Conservation (phyloP, 306 rosid genomes). For the Luffa aegyptiaca region DNA sequence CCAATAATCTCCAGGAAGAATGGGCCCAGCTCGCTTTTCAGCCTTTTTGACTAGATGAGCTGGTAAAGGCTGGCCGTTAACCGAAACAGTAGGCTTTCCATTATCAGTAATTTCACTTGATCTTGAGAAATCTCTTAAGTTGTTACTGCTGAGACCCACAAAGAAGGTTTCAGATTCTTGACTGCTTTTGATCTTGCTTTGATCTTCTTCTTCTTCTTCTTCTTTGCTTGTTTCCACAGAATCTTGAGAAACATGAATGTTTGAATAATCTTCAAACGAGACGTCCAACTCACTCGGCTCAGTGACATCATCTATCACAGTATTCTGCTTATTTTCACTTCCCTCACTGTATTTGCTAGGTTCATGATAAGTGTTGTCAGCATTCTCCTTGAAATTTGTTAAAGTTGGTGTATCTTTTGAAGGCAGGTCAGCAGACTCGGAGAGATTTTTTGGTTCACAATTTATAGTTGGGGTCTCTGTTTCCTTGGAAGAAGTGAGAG, state of each 20-base stretch:
- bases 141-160: conserved; percentile 18
- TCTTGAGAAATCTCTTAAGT: conserved; percentile 27
- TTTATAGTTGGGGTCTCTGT: conserved; percentile 7
- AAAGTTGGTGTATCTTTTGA: conserved; percentile 9
- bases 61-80: conserved; percentile 32
- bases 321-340: conserved; percentile 4
- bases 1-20: conserved; percentile 49
- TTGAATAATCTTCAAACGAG: conserved; percentile 24
- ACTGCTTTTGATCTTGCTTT: conserved; percentile 6
- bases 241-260: conserved; percentile 23
- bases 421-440: conserved; percentile 12
- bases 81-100: conserved; percentile 21
- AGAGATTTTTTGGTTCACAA: conserved; percentile 3
- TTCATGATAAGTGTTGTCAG: conserved; percentile 13
- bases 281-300: conserved; percentile 23
- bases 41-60: conserved; percentile 25
- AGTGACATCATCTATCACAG: conserved; percentile 13
- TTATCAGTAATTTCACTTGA: conserved; percentile 14
- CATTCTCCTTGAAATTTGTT: conserved; percentile 11
- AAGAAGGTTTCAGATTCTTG: conserved; percentile 19
- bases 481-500: conserved; percentile 16
- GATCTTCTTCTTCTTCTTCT: conserved; percentile 20
- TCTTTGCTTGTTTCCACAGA: conserved; percentile 18
- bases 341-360: conserved; percentile 10
- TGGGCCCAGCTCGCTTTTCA: conserved; percentile 38